Base-by-base conservation (phyloP, 2,329 filamentous ascomycete genomes). In the Phaeosphaeriaceae sp. region DNA sequence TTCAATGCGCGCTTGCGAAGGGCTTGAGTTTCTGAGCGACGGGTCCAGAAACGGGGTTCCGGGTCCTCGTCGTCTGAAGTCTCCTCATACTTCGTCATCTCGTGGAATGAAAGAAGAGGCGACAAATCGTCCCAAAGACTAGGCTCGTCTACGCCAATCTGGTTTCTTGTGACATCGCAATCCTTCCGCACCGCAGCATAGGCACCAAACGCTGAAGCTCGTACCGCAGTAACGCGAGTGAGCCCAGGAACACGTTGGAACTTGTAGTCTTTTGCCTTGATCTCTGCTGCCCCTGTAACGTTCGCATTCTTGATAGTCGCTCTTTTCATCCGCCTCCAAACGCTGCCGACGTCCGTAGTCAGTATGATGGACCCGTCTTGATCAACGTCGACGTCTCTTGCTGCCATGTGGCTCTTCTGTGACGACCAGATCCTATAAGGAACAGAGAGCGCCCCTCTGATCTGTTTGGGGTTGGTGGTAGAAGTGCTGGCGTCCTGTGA, bases 321-420 rank as follows among this genome's bases (percentile, higher is more conserved):
- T 60, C 95, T 87, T 71, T 92, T 92, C 51, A 95, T 88, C 57
- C 94, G 89, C 66, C 89, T 89, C 94, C 94, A 99, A 0, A 97
- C 94, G 48, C 92, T 94, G 2, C 95, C 95, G 44, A 93, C 94
- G 58, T 93, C 86, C 0, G 95, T 99, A 64, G 92, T 94, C 61
- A 99, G 88, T 54, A 99, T 96, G 64, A 99, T 92, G 0, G 93
- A 96, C 2, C 93, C 95, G 75, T 98, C 91, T 73, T 97, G 93
- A 40, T 93, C 92, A 2, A 98, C 89, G 60, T 88, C 91, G 1
- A 96, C 92, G 58, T 97, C 97, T 53, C 87, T 86, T 27, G 92
- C 93, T 3, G 93, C 93, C 88, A 90, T 89, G 56, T 88, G 86
- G 57, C 91, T 90, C 73, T 96, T 97, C 66, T 90, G 89, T 2